phyloP scores from a whole-genome alignment of 108 stramenopile species.

The Cylindrotheca closterium region DNA sequence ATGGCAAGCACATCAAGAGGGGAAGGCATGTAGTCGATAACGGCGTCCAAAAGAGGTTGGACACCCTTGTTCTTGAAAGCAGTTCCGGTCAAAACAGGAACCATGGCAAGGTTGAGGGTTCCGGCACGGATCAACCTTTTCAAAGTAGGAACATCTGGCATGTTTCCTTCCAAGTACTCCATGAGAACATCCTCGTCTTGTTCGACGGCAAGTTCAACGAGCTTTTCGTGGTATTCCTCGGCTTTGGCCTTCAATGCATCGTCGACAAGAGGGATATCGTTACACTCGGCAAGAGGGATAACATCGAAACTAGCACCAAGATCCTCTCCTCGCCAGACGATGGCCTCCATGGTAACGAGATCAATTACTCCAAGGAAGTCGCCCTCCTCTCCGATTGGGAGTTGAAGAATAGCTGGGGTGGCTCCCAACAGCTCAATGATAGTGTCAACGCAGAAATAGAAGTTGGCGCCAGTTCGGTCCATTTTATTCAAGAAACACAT shows the following conservation, averaged over 20 bases:
- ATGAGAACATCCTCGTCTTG: slow-evolving; percentile 92
- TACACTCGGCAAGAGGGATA: slow-evolving; percentile 85
- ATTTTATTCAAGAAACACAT: slow-evolving; percentile 99
- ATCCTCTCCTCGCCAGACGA: slow-evolving; percentile 97
- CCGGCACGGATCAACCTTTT: slow-evolving; percentile 91
- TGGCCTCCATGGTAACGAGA: slow-evolving; percentile 94
- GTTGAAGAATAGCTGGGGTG: slow-evolving; percentile 92
- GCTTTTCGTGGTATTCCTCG: slow-evolving; percentile 78
- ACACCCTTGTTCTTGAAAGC: slow-evolving; percentile 99
- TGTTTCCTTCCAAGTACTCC: slow-evolving; percentile 83
- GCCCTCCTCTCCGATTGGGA: slow-evolving; percentile 91
- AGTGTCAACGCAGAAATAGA: slow-evolving; percentile 94
- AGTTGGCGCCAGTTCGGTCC: slow-evolving; percentile 98
- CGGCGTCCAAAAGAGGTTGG: slow-evolving; percentile 96
- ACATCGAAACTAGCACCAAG: slow-evolving; percentile 92
- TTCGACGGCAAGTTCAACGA: slow-evolving; percentile 87
- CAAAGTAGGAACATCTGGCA: slow-evolving; percentile 78
- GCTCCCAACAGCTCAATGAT: slow-evolving; percentile 91
- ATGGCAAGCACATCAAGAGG: slow-evolving; percentile 96
- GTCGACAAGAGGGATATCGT: slow-evolving; percentile 86
- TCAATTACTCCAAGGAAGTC: slow-evolving; percentile 97
- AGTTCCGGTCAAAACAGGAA: slow-evolving; percentile 96
- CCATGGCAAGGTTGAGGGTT: slow-evolving; percentile 78
- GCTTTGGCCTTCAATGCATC: slow-evolving; percentile 87
- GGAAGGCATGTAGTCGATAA: slow-evolving; percentile 96